Evolutionary conservation across 2,329 filamentous ascomycete species (phyloP), one percentile per base, ranked within the genome.

Genomic region (Talaromyces atroroseus): DNA sequence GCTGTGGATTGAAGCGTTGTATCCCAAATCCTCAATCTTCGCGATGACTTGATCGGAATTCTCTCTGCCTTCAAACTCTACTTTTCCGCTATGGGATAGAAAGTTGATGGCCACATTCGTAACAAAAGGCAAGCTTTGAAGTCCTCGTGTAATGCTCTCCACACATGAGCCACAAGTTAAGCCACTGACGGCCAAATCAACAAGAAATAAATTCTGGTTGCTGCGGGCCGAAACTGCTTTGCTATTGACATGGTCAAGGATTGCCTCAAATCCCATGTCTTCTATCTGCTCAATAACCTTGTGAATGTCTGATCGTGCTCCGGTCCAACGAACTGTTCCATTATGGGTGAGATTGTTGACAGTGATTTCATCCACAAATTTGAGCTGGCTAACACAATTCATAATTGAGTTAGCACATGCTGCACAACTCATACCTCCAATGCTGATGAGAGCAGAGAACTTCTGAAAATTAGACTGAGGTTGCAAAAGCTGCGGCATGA

Each of bases 251-350:
- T 74, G 65, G 44, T 77, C 69, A 24, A 78, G 60, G 4, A 67
- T 64, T 34, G 83, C 84, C 29, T 87, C 84, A 61, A 85, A 90
- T n/a, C 87, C 87, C 2, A 88, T 71, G 61, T 76, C 79, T 56
- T 82, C 78, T 38, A 83, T 78, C 49, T 70, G 75, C 54, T 78
- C 72, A 20, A 77, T 65, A 42, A 83, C 75, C 16, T 73, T 64
- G 14, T 72, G 64, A 10, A 78, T 58, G 56, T 80, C 72, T 0
- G 76, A 68, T 57, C 73, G 74, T 21, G 68, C 62, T n/a, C 74
- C 76, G 14, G 68, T 62, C 58, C 83, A 80, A 34, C 77, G 65
- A 16, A 83, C 66, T 40, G 68, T 74, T 3, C 74, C 78, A 59
- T 74, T 78, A 63, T 81, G 77, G 1, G 76, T 74, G 26, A 83